Conservation (phyloP, 2,329 filamentous ascomycete genomes). For the Ciborinia camelliae region DNA sequence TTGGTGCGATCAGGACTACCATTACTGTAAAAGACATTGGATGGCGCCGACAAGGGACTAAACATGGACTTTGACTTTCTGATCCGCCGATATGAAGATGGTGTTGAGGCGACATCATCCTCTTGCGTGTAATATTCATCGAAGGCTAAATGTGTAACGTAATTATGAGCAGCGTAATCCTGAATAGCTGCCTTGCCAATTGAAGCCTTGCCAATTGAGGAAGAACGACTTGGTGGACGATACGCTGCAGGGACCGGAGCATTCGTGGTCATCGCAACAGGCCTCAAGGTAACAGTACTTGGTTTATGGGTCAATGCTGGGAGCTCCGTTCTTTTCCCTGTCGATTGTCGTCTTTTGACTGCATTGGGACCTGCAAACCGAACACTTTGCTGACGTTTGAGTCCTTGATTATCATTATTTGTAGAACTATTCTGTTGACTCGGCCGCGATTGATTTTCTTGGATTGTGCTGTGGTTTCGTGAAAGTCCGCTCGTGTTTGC, state of each 20-base stretch:
- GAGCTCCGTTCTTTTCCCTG: conserved; percentile 27
- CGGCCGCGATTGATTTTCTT: conserved; percentile 12
- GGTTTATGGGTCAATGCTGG: conserved; percentile 21
- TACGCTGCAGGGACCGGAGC: conserved; percentile 33
- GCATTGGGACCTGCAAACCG: conserved; percentile 43
- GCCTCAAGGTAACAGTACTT: conserved; percentile 28
- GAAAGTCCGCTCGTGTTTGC: conserved; percentile 35
- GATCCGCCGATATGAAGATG: conserved; percentile 49
- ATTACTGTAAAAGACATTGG: conserved; percentile 34
- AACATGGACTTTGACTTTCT: conserved; percentile 57
- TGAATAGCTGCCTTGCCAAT: conserved; percentile 25
- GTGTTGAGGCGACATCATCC: conserved; percentile 47
- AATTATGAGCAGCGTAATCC: conserved; percentile 37
- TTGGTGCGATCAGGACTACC: conserved; percentile 28
- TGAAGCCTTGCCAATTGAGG: conserved; percentile 35
- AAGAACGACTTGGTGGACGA: conserved; percentile 35
- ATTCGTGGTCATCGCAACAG: conserved; percentile 33
- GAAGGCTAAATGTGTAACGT: conserved; percentile 40
- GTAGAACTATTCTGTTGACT: conserved; percentile 28
- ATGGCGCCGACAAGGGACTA: conserved; percentile 32
- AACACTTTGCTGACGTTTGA: conserved; percentile 52
- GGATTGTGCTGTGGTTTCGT: conserved; percentile 22
- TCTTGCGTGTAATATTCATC: conserved; percentile 48
- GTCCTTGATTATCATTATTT: conserved; percentile 28
- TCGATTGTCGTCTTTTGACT: conserved; percentile 29